phyloP scores from a whole-genome alignment of 2,329 filamentous ascomycete genomes.

The Botrytis sinoallii region DNA sequence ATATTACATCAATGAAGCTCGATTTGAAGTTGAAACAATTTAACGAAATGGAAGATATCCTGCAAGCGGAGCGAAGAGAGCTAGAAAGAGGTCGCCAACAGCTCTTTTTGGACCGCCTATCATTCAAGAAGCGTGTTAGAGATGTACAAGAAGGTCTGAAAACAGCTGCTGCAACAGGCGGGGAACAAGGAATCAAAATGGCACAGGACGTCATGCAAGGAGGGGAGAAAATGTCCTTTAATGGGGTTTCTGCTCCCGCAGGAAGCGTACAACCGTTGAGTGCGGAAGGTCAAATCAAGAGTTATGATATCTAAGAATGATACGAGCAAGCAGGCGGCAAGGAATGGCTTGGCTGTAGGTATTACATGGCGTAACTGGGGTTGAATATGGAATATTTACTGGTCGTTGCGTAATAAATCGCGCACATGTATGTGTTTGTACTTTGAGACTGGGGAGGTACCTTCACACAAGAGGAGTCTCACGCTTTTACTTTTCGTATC shows the following conservation, averaged over 20 bases:
- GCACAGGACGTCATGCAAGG: slow-evolving; percentile 37
- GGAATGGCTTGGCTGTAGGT: slow-evolving; percentile 17
- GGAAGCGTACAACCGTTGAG: slow-evolving; percentile 53
- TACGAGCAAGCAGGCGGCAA: slow-evolving; percentile 15
- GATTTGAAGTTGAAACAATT: slow-evolving; percentile 96
- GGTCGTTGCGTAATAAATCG: slow-evolving; percentile 12
- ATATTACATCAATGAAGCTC: slow-evolving; percentile 91
- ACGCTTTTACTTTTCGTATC: slow-evolving; percentile 6
- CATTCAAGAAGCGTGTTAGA: slow-evolving; percentile 82
- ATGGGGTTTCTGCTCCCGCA: slow-evolving; percentile 42
- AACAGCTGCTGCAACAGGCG: slow-evolving; percentile 43
- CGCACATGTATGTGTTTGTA: slow-evolving; percentile 11
- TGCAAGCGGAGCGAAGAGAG: slow-evolving; percentile 89
- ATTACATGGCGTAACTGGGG: slow-evolving; percentile 32
- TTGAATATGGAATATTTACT: slow-evolving; percentile 31
- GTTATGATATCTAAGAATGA: slow-evolving; percentile 36
- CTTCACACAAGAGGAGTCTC: slow-evolving; percentile 11
- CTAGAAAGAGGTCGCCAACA: slow-evolving; percentile 89
- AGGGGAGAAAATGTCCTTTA: slow-evolving; percentile 51
- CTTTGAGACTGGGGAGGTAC: slow-evolving; percentile 1
- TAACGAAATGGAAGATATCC: slow-evolving; percentile 87
- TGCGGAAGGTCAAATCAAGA: slow-evolving; percentile 53
- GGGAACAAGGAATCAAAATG: slow-evolving; percentile 38
- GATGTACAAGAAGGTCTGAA: slow-evolving; percentile 77
- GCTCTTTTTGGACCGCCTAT: slow-evolving; percentile 85